Conservation (phyloP, 345 rosid genomes). For the Bruguiera gymnorhiza region DNA sequence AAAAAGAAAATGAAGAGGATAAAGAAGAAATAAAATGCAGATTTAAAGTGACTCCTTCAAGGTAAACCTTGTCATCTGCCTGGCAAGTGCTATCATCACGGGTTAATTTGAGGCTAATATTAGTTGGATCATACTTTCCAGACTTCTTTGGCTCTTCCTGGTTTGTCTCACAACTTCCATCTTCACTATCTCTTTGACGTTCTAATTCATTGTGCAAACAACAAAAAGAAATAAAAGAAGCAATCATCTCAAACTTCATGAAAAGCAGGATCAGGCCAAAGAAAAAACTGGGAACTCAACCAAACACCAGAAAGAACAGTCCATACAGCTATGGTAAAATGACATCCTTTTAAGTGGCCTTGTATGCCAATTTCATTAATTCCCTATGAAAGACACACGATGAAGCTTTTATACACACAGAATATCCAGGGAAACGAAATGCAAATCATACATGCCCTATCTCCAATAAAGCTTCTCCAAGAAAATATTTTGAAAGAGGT, state of each 20-base stretch:
- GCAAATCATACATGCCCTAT: too few relatives aligned
- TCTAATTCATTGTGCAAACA: conserved; percentile 8
- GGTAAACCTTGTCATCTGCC: conserved; percentile 58
- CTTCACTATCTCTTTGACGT: conserved; percentile 34
- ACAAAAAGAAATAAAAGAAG: not conserved
- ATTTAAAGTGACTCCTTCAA: not conserved
- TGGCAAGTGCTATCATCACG: conserved; percentile 31
- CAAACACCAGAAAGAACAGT: not conserved
- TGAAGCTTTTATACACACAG: not conserved
- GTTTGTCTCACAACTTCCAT: conserved; percentile 30
- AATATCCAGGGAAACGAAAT: not conserved
- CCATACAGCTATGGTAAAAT: not conserved
- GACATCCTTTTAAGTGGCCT: not conserved
- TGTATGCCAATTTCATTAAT: not conserved
- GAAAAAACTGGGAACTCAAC: not conserved
- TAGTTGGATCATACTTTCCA: conserved; percentile 29
- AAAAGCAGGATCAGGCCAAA: conserved; percentile 12
- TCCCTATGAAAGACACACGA: not conserved
- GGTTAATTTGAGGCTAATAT: conserved; percentile 26
- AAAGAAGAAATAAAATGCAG: not conserved
- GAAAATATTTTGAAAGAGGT: not conserved
- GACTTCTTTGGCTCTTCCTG: conserved; percentile 35
- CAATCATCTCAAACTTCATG: conserved; percentile 8
- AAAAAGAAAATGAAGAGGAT: not conserved
- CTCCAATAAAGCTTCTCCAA: not conserved